Evolutionary conservation across 2,329 filamentous ascomycete genomes (phyloP), one percentile per base, ranked within the genome.

Genomic region (Bipolaris gigantea): DNA sequence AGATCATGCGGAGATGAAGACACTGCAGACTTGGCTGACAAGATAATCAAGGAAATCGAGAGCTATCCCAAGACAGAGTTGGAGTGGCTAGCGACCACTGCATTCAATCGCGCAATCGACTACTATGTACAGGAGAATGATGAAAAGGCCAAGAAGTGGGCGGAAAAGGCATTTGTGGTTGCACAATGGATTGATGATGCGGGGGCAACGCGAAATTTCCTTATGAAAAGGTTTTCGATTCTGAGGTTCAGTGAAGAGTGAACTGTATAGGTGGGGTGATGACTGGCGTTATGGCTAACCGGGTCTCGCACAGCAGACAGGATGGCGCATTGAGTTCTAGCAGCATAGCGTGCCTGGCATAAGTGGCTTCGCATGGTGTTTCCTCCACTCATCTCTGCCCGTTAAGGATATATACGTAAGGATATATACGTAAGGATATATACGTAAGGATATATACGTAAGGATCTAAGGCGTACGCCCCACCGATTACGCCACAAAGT

Each of bases 71-170:
- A 76, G 0, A 80, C 83, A 3, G 90, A 94, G 66, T 74, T 92
- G 1, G 86, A 91, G 64, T 94, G 89, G 87, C 81, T 94, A n/a
- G 84, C 85, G 0, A 83, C 84, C 1, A 85, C 81, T 5, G 50
- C 60, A 3, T 73, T 69, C 55, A 92, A 92, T 61, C 85, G 86
- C 55, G 86, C 83, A 0, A 77, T 91, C 5, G 88, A 92, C 63
- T 79, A 84, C 79, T 34, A 62, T 43, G 36, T 71, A 25, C 60
- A 75, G 1, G 78, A 80, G 1, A 79, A 88, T 21, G 80, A 84
- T 51, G 77, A 77, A 4, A 72, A 75, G 1, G 86, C 85, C 43
- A 81, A 79, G 57, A 69, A 73, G 33, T 92, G 89, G 88, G 83
- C 84, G 1, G 77, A 82, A 6, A 81, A 83, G 62, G 85, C 88